These are phyloP conservation scores for Colletotrichum coccodes DNA, from an alignment of 2,329 filamentous ascomycete genomes.

Conservation along the genomic window DNA sequence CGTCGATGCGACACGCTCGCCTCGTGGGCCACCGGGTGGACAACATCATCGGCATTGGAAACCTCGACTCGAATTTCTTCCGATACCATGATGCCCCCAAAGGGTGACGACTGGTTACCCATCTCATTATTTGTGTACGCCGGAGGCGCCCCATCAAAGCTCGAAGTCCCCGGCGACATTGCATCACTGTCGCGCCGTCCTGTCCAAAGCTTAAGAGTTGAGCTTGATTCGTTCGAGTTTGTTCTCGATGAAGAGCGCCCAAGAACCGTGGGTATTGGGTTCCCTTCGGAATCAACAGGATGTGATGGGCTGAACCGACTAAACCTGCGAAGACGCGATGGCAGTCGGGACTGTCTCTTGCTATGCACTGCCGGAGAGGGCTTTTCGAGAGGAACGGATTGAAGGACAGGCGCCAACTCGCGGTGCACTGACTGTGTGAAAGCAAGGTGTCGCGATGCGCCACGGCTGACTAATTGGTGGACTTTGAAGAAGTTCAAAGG, in stretches of 20 bases:
- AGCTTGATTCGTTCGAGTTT: conserved; percentile 42
- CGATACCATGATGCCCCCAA: conserved; percentile 70
- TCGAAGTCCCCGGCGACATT: conserved; percentile 23
- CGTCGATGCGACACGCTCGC: conserved; percentile 34
- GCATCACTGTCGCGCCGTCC: conserved; percentile 34
- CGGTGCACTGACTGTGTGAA: conserved; percentile 70
- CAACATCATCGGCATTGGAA: conserved; percentile 37
- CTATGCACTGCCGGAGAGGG: conserved; percentile 32
- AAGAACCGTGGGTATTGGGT: conserved; percentile 39
- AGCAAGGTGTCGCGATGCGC: conserved; percentile 63
- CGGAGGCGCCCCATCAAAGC: conserved; percentile 27
- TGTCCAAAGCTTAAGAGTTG: conserved; percentile 46
- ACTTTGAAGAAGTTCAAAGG: conserved; percentile 74
- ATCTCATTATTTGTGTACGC: conserved; percentile 32
- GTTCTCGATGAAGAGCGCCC: conserved; percentile 37
- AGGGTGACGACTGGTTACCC: conserved; percentile 35
- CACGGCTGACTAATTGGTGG: conserved; percentile 70
- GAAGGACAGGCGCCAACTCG: conserved; percentile 65
- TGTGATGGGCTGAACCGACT: conserved; percentile 25
- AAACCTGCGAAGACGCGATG: conserved; percentile 16
- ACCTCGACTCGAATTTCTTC: conserved; percentile 69
- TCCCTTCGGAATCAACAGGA: conserved; percentile 42
- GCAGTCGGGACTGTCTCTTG: conserved; percentile 10
- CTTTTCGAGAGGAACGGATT: conserved; percentile 40
- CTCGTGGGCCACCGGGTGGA: conserved; percentile 29